Percentiles rank a stretch among this genome's conserved stretches.
These are phyloP conservation scores for Deakozyma indianensis DNA, from an alignment of 805 yeast species.

Conservation along the genomic window DNA sequence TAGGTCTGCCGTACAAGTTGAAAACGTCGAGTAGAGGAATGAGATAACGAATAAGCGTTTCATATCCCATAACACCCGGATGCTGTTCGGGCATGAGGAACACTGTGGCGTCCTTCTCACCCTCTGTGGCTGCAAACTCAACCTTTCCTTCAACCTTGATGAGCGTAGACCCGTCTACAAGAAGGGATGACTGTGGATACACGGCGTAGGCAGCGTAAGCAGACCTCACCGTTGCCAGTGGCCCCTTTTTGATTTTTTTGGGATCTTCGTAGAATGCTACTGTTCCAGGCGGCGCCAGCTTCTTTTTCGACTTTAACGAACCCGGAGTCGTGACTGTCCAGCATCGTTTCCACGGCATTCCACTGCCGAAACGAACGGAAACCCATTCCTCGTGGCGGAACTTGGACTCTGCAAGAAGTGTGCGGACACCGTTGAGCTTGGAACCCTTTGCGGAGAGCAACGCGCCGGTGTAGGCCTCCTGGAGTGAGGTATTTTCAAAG, in stretches of 20 bases:
- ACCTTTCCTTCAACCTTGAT: constrained; percentile 80
- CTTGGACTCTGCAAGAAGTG: constrained; percentile 72
- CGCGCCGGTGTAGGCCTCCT: constrained; percentile 95
- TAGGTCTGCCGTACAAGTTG: constrained; percentile 70
- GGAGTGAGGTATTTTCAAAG: constrained; percentile 70
- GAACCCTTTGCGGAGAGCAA: constrained; percentile 84
- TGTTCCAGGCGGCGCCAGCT: constrained; percentile 36
- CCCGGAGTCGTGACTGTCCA: constrained; percentile 67
- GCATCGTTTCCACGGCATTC: constrained; percentile 96
- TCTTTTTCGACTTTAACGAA: constrained; percentile 27
- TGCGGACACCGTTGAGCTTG: constrained; percentile 69
- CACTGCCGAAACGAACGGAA: constrained; percentile 86
- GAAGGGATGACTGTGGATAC: constrained; percentile 73
- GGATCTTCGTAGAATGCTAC: constrained; percentile 74
- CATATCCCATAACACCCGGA: constrained; percentile 71
- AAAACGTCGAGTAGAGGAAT: constrained; percentile 67
- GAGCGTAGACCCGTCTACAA: constrained; percentile 79
- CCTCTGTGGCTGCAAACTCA: constrained; percentile 17
- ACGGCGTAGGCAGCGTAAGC: constrained; percentile 73
- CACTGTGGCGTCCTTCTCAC: constrained; percentile 42
- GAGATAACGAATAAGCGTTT: constrained; percentile 68
- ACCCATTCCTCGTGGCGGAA: constrained; percentile 90
- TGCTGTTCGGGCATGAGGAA: constrained; percentile 77
- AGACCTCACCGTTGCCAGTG: constrained; percentile 64
- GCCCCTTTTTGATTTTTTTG: constrained; percentile 45